Base-by-base conservation (phyloP, 768 basidiomycete species). In the Xerocomellus intermedius region DNA sequence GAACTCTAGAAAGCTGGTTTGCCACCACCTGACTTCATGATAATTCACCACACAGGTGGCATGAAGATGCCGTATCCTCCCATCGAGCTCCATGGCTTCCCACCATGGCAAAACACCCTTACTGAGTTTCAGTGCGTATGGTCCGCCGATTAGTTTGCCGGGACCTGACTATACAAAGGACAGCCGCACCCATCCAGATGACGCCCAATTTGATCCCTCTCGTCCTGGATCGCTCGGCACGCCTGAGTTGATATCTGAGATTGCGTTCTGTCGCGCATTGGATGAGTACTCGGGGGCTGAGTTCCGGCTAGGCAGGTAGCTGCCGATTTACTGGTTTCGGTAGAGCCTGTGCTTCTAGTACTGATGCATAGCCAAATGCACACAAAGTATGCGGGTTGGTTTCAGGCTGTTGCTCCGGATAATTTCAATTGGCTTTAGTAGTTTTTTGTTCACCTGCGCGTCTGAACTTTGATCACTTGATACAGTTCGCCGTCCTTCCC, bases 31-130 rank as follows among this genome's bases (percentile, higher is more conserved):
- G 89, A 93, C 62, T 81, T 93, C 47, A 81, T 91, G 77, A 83
- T 93, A 59, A 75, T 91, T 16, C 88, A 92, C 64, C 74, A 82
- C 43, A 56, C 87, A 21, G 73, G 73, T 32, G 71, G 75, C 3
- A 66, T 72, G 13, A 69, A 62, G 45, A 68, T 68, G 36, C 69
- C 72, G 36, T 66, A 64, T 37, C 63, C 73, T 22, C 82, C 87
- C 1, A 69, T 86, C 48, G 88, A 91, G 66, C 73, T 91, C 21
- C 73, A 86, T 60, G 87, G 86, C 5, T 91, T 87, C 62, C 91
- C 91, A 17, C 91, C 91, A 16, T 93, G 91, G 90, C 91, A 93
- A 62, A 82, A 85, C n/a, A 77, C 85, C 52, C 72, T 93, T 39
- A 89, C 88, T 42, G 91, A 93, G 69, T 84, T 93, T 56, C 79